A percentile compares a stretch with the other conserved stretches of the same genome.
Conservation (phyloP, 2,329 filamentous ascomycete species). For the Curvularia sp. region DNA sequence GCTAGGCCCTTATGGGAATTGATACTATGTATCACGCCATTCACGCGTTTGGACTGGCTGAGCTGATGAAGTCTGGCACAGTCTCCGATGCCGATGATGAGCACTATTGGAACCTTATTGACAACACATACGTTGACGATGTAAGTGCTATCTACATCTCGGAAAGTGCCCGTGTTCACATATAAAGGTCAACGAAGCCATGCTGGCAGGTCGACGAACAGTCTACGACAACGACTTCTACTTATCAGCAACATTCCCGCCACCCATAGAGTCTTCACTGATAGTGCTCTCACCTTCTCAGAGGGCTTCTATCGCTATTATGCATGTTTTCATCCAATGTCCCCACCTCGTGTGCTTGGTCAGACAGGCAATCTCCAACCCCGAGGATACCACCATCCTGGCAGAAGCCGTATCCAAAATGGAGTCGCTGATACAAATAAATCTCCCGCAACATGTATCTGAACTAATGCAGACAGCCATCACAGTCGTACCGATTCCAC, state of each 20-base stretch:
- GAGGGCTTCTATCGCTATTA: slow-evolving; percentile 34
- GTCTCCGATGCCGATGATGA: slow-evolving; percentile 34
- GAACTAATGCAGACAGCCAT: slow-evolving; percentile 25
- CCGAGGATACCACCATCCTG: slow-evolving; percentile 27
- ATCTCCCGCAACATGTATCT: slow-evolving; percentile 26
- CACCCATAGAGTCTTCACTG: slow-evolving; percentile 10
- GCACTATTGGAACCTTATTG: slow-evolving; percentile 42
- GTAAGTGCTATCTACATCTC: slow-evolving; percentile 23
- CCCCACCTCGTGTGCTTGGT: slow-evolving; percentile 35
- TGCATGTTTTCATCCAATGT: slow-evolving; percentile 41
- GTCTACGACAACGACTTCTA: slow-evolving; percentile 42
- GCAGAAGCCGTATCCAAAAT: slow-evolving; percentile 32
- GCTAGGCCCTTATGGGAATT: slow-evolving; percentile 34
- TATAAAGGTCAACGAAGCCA: slow-evolving; percentile 38
- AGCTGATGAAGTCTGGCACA: slow-evolving; percentile 34
- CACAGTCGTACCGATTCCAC: slow-evolving; percentile 18
- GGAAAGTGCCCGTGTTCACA: slow-evolving; percentile 8
- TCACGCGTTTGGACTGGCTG: slow-evolving; percentile 36
- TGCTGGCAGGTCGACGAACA: slow-evolving; percentile 36
- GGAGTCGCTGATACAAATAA: slow-evolving; percentile 31
- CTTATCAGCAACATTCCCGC: slow-evolving; percentile 34
- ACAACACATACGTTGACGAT: slow-evolving; percentile 46
- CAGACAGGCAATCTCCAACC: slow-evolving; percentile 28
- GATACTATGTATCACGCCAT: slow-evolving; percentile 39
- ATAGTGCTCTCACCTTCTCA: slow-evolving; percentile 23